Base-by-base conservation (phyloP, 805 yeast species). In the Myxozyma monticola region DNA sequence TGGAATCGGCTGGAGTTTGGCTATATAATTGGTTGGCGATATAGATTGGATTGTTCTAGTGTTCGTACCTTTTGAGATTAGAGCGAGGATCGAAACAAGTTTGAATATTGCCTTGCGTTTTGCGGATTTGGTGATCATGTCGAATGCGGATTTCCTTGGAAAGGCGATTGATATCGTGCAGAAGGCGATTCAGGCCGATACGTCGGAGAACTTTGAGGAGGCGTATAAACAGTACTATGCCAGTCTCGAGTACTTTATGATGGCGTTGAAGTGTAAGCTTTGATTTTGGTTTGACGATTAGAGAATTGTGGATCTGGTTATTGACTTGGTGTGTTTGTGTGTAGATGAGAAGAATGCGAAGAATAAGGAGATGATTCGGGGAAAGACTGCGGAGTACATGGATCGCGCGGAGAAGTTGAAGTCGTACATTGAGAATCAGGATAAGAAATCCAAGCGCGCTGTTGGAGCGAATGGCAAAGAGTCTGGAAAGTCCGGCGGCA, bases 141-240 rank as follows among this genome's bases (percentile, higher is more conserved):
- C 63, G 45, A 59, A 54, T 30, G 57, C 49, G 10, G 96, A 91
- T 65, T 91, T 91, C 67, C 76, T 93, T 36, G 83, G 85, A 52
- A 93, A 93, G 66, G 99, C 97, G n/a, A 89, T 93, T 21, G 96
- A 89, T 56, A 76, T 89, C 31, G 95, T 93, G 17, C 95, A 89
- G 65, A 85, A 84, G 68, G 99, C 99, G 21, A 89, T 93, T 48
- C 96, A 89, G 66, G 88, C 95, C 4, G 99, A 93, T 66, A 81
- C 88, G 15, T 89, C 89, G 21, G 84, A 91, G 45, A 77, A 84
- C 58, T 91, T 90, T 62, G 96, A 88, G 45, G 98, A 93, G 60
- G 98, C 99, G 0, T 91, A 91, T 68, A 86, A 88, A 53, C 78
- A 88, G 39, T 93, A 93, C 70, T 90, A 87, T 72, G 86, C 86